phyloP scores from a whole-genome alignment of 257 asterid species.

The Rehmannia glutinosa region DNA sequence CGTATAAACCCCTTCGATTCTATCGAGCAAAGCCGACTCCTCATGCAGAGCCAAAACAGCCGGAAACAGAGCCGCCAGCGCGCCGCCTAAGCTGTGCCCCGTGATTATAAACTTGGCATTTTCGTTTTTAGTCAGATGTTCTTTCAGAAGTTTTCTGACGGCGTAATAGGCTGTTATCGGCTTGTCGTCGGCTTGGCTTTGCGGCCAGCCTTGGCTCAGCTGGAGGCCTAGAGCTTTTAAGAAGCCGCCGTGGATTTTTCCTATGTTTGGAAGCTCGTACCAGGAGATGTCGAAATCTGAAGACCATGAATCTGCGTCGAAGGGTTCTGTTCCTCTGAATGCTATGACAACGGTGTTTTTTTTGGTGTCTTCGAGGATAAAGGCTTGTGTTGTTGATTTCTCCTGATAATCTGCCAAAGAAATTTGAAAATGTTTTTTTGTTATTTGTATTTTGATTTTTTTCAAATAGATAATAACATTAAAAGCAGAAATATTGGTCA shows the following conservation, averaged over 20 bases:
- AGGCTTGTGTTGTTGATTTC: conserved; percentile 45
- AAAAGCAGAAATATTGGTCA: no score
- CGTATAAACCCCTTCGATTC: conserved; percentile 45
- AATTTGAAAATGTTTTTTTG: no score
- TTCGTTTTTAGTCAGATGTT: conserved; percentile 6
- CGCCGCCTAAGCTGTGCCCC: conserved; percentile 65
- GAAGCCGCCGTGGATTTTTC: conserved; percentile 55
- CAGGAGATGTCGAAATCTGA: conserved; percentile 47
- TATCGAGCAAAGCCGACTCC: conserved; percentile 36
- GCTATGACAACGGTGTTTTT: conserved; percentile 26
- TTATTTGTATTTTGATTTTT: no score
- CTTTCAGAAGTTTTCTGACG: conserved; percentile 25
- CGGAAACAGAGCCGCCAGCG: conserved; percentile 41
- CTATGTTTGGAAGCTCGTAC: conserved; percentile 34
- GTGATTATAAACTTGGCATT: conserved; percentile 37
- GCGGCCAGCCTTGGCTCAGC: conserved; percentile 42
- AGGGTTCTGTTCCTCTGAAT: conserved; percentile 44
- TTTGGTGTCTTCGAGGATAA: conserved; percentile 31
- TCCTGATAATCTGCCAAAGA: conserved; percentile 44
- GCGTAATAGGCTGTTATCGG: conserved; percentile 41
- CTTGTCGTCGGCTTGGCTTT: conserved; percentile 2
- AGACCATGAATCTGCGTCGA: conserved; percentile 42
- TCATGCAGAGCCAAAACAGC: conserved; percentile 30
- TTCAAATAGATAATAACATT: no score
- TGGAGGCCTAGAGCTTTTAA: conserved; percentile 49